Conservation (phyloP, 768 basidiomycete genomes). For the Leccinum longicurvipes region DNA sequence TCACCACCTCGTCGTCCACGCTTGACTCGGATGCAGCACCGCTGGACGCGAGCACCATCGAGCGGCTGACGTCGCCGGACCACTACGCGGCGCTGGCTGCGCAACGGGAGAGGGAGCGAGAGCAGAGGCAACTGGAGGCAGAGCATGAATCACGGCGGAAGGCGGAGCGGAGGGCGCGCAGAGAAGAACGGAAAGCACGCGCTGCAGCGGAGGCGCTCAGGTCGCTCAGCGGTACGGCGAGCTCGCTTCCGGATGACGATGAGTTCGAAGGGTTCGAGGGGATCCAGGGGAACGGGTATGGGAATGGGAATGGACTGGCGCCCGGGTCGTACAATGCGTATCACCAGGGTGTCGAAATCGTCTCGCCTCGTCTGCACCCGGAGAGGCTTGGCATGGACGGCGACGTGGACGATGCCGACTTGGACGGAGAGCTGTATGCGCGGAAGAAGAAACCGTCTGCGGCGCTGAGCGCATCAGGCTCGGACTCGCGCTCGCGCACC, state of each 20-base stretch:
- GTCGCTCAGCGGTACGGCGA: conserved; percentile 31
- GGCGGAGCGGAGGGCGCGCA: conserved; percentile 45
- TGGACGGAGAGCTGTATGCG: conserved; percentile 56
- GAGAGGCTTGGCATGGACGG: conserved; percentile 1
- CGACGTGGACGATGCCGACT: conserved; percentile 52
- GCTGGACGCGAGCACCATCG: conserved; percentile 56
- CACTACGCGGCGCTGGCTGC: conserved; percentile 29
- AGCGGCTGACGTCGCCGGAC: conserved; percentile 44
- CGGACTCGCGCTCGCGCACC: conserved; percentile 61
- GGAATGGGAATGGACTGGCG: conserved; percentile 14
- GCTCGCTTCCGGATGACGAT: conserved; percentile 22
- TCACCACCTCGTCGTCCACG: conserved; percentile 37
- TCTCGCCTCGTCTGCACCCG: conserved; percentile 7
- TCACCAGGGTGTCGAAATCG: neutral
- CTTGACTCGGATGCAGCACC: conserved; percentile 72
- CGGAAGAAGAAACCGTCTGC: conserved; percentile 32
- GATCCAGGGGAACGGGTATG: conserved; percentile 26
- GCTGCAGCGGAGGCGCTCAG: conserved; percentile 33
- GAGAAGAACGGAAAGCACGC: conserved; percentile 45
- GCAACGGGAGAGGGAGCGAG: conserved; percentile 29
- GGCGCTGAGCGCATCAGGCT: conserved; percentile 38
- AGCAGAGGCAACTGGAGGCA: conserved; percentile 21
- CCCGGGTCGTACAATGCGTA: neutral
- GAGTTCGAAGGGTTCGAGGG: conserved; percentile 71
- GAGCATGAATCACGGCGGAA: conserved; percentile 42